Base-by-base conservation (phyloP, 2,329 filamentous ascomycete genomes). In the Ophiostoma himal-ulmi region DNA sequence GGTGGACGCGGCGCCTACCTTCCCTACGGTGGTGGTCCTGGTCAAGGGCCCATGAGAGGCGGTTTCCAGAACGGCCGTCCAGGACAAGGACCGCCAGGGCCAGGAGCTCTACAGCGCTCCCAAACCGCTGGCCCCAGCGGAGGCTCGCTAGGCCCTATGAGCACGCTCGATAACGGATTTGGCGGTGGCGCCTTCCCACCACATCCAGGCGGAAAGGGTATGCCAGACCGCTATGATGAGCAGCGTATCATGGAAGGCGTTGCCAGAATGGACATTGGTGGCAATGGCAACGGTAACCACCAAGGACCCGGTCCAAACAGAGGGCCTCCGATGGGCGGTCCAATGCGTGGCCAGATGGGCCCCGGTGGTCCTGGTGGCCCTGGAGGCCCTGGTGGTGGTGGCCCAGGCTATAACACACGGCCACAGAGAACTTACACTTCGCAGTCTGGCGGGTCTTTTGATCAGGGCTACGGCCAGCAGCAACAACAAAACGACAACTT, bases 111-210 rank as follows among this genome's bases (percentile, higher is more conserved):
- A 83, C 57, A 48, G 6, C 34, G 39, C 52, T 70, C 60, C 71
- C 68, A 52, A 5, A 34, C 8, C 6, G 14, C 69, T 74, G 75
- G 73, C 72, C 74, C 72, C 71, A 74, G 74, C 48, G 39, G 39
- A 11, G 65, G 37, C 3, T 39, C 36, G 8, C n/a, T 44, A 13
- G 39, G 36, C 17, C 73, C 75, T 4, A 41, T 70, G 20, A 76
- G 73, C 65, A 73, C 74, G 13, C 68, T 70, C 10, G 78, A 81
- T 26, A 75, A 75, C 72, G 79, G 80, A 60, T 81, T 80, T 67
- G 79, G 78, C 17, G 78, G 79, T n/a, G 78, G 81, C 69, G 75
- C 81, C 5, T 83, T 81, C 72, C 81, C 81, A 1, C 75, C 78
- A 1, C 81, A 83, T 65, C 82, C 81, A 0, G 81, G 81, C n/a